Conservation (phyloP, 2,329 filamentous ascomycete genomes). For the Pseudocercospora pini-densiflorae region DNA sequence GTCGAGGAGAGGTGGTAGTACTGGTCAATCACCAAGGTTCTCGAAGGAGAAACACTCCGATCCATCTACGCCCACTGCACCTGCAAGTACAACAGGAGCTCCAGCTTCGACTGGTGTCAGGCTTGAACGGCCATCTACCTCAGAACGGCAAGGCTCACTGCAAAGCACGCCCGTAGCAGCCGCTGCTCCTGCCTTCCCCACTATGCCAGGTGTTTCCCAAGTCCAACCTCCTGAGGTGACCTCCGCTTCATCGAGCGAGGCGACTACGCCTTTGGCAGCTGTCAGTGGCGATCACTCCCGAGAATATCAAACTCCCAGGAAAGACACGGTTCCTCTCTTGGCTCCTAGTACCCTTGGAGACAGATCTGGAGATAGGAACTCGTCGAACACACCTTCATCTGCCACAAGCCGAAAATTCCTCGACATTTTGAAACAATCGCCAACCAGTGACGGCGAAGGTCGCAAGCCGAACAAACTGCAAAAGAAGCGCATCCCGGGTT, state of each 20-base stretch:
- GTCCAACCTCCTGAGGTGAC: slow-evolving; percentile 43
- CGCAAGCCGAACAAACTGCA: slow-evolving; percentile 87
- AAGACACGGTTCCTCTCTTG: slow-evolving; percentile 44
- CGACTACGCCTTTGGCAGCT: slow-evolving; percentile 40
- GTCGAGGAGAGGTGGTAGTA: slow-evolving; percentile 73
- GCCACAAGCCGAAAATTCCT: slow-evolving; percentile 53
- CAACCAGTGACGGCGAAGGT: slow-evolving; percentile 55
- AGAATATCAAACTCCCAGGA: slow-evolving; percentile 39
- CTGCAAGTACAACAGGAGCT: slow-evolving; percentile 17
- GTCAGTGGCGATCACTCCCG: slow-evolving; percentile 36
- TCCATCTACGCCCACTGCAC: slow-evolving; percentile 52
- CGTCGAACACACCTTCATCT: slow-evolving; percentile 35
- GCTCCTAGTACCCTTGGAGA: slow-evolving; percentile 35
- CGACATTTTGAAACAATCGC: slow-evolving; percentile 72
- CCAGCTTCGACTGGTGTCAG: slow-evolving; percentile 19
- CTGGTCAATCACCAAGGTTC: slow-evolving; percentile 70
- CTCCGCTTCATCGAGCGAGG: slow-evolving; percentile 46
- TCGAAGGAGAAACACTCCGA: slow-evolving; percentile 57
- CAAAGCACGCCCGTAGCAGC: slow-evolving; percentile 36
- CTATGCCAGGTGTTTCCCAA: slow-evolving; percentile 17
- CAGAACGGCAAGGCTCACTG: slow-evolving; percentile 32
- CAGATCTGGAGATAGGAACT: slow-evolving; percentile 32
- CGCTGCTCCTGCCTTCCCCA: slow-evolving; percentile 34
- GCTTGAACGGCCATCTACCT: slow-evolving; percentile 29
- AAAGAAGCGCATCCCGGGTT: slow-evolving; percentile 82